Base-by-base conservation (phyloP, 495 filamentous ascomycete species). In the Oidiodendron maius region DNA sequence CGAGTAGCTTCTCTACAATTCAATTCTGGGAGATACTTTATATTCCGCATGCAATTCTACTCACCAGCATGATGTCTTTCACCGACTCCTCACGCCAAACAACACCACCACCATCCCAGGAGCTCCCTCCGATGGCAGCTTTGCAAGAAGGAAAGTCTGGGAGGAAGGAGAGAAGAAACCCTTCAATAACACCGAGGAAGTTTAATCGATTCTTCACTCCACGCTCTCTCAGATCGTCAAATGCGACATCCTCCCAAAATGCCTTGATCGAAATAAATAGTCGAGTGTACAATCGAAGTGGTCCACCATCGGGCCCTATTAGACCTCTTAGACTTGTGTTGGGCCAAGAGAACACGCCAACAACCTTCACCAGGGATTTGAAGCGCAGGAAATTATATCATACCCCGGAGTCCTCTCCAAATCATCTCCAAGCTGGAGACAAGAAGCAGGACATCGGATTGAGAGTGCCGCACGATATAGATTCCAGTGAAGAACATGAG, bases 171-270 rank as follows among this genome's bases (percentile, higher is more conserved):
- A 61, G 66, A 47, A 60, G 69, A 30, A 64, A 69, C 40, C 75
- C 75, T 20, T 78, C 75, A 15, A 71, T 89, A 41, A 89, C 85
- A 22, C 85, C 85, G 30, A 71, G 83, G 44, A 83, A 81, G 44
- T 95, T 95, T 58, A 80, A 67, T 34, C 74, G 80, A 23, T 96
- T 96, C 69, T 96, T 95, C 59, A 91, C 87, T 12, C 90, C 90
- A 41, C 75, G 55, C 23, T 52, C 54, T 18, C 44, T 43, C 8
- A 37, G 25, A 15, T 26, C 40, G 8, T 2, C 16, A 9, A 13
- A 74, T 3, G 70, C 66, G 23, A 55, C 69, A 45, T 61, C 72
- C 30, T 57, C 73, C 51, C 71, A 84, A 53, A 74, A 78, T 57
- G 78, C 84, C 39, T 72, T 95, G 41, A 72, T 74, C 43, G 82